These are phyloP conservation scores for Aspergillus nidulans DNA, from an alignment of 495 filamentous ascomycete genomes.

Conservation along the genomic window DNA sequence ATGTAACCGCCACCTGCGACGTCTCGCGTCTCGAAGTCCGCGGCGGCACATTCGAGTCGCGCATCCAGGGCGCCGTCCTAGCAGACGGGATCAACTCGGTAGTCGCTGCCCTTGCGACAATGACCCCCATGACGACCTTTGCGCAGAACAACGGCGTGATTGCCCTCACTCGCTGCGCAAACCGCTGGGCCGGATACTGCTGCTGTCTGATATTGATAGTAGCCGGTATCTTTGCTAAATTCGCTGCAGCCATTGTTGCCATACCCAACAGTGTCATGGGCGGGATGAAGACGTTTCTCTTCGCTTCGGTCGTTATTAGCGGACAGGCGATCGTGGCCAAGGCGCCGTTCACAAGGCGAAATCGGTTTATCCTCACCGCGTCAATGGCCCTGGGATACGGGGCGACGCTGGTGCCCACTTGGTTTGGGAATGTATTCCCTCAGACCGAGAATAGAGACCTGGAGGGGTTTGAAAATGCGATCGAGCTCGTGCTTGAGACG, in stretches of 20 bases:
- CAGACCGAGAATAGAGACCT: constrained; percentile 63
- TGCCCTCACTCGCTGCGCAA: constrained; percentile 82
- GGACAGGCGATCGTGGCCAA: constrained; percentile 80
- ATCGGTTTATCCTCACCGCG: constrained; percentile 82
- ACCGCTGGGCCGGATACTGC: constrained; percentile 76
- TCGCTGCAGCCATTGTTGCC: constrained; percentile 77
- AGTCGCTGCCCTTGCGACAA: constrained; percentile 75
- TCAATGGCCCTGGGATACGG: constrained; percentile 71
- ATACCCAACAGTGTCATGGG: constrained; percentile 79
- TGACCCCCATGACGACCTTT: constrained; percentile 75
- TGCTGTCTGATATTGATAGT: constrained; percentile 75
- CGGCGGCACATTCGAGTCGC: constrained; percentile 74
- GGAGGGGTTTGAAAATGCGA: constrained; percentile 77
- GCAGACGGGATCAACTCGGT: constrained; percentile 74
- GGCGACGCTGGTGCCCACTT: constrained; percentile 75
- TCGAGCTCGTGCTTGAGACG: constrained; percentile 77
- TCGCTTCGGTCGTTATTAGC: constrained; percentile 75
- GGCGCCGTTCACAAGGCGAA: constrained; percentile 75
- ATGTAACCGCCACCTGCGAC: constrained; percentile 58
- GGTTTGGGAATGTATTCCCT: constrained; percentile 69
- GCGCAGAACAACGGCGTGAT: constrained; percentile 95
- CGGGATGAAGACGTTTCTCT: constrained; percentile 92
- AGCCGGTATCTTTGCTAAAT: constrained; percentile 89
- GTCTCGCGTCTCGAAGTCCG: constrained; percentile 82
- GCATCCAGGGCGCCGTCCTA: constrained; percentile 82